phyloP scores from a whole-genome alignment of 2,329 filamentous ascomycete species.

The Cercospora citrullina region DNA sequence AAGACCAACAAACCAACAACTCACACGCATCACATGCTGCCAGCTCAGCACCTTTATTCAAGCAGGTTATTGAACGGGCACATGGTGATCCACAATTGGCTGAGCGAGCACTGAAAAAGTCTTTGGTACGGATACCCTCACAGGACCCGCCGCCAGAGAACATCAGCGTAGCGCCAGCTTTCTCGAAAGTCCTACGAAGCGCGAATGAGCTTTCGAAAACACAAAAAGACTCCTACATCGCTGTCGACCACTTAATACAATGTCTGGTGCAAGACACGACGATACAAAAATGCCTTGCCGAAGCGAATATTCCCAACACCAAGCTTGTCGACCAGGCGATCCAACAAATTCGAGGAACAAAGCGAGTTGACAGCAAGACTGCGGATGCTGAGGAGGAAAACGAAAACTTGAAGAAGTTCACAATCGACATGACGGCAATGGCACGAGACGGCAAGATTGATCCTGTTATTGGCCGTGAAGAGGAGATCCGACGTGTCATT shows the following conservation, averaged over 20 bases:
- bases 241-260: conserved; percentile 90
- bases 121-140: conserved; percentile 82
- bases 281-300: conserved; percentile 73
- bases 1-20: conserved; percentile 69
- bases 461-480: conserved; percentile 93
- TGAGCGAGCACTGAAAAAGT: conserved; percentile 87
- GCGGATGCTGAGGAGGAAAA: conserved; percentile 90
- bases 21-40: conserved; percentile 65
- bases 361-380: conserved; percentile 91
- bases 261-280: conserved; percentile 75
- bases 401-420: conserved; percentile 97
- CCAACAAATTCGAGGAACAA: conserved; percentile 85
- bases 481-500: conserved; percentile 89
- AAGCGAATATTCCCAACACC: conserved; percentile 86
- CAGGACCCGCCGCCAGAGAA: conserved; percentile 93
- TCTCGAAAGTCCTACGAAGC: conserved; percentile 78
- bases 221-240: conserved; percentile 95
- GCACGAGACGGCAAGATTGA: conserved; percentile 97
- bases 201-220: conserved; percentile 90
- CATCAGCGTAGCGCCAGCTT: conserved; percentile 76
- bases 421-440: conserved; percentile 96
- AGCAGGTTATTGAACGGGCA: conserved; percentile 89
- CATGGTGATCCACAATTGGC: conserved; percentile 89
- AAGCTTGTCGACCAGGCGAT: conserved; percentile 92
- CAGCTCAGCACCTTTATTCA: conserved; percentile 73